Conservation (phyloP, 1,284 basidiomycete genomes). For the Tilletia setariae region DNA sequence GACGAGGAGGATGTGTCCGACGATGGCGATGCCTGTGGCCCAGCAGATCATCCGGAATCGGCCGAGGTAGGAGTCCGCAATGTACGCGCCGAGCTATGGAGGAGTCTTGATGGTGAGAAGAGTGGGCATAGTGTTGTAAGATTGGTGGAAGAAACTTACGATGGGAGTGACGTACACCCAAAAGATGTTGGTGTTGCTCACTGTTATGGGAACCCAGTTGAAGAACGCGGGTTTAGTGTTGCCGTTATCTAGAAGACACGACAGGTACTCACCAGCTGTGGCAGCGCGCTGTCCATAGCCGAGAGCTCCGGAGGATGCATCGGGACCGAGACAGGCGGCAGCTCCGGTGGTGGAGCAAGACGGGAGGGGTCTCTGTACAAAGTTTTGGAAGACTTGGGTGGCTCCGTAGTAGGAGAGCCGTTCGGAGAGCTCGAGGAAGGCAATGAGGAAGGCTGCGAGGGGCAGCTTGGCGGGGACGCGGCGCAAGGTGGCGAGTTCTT, state of each 20-base stretch:
- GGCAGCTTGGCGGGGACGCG: constrained; percentile 46
- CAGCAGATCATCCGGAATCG: constrained; percentile 59
- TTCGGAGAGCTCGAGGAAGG: constrained; percentile 52
- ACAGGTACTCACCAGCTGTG: constrained; percentile 26
- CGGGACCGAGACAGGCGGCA: constrained; percentile 22
- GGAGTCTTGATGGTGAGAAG: too few relatives aligned
- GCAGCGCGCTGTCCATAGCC: constrained; percentile 47
- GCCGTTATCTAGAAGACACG: not conserved
- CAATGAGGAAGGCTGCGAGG: constrained; percentile 46
- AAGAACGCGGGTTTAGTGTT: not conserved
- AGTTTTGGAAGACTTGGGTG: constrained; percentile 49
- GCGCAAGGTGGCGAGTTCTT: constrained; percentile 43
- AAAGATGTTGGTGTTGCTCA: constrained; percentile 52
- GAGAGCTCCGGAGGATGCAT: constrained; percentile 40
- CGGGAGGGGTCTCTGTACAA: constrained; percentile 44
- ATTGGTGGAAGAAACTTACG: too few relatives aligned
- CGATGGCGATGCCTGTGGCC: constrained; percentile 54
- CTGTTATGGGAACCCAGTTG: constrained; percentile 19
- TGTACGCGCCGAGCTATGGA: constrained; percentile 52
- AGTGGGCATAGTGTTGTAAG: too few relatives aligned
- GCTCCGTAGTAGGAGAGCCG: constrained; percentile 53
- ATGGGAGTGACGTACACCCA: constrained; percentile 50
- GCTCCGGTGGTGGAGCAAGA: constrained; percentile 38
- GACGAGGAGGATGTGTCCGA: constrained; percentile 69
- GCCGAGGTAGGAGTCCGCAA: constrained; percentile 57